Conservation (phyloP, 805 yeast species). For the Scheffersomyces amazonensis region DNA sequence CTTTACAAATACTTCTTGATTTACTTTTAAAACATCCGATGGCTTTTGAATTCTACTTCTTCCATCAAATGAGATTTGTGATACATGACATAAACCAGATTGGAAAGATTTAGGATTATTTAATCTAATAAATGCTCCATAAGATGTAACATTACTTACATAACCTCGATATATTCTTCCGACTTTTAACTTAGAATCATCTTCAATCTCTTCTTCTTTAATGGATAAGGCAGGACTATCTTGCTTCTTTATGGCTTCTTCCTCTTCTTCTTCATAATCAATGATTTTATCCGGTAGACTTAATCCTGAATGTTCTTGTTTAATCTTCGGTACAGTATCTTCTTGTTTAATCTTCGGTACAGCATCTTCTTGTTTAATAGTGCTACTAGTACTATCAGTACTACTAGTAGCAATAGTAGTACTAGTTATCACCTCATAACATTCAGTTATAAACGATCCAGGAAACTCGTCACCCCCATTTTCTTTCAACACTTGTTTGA, state of each 20-base stretch:
- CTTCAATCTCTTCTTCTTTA: constrained; percentile 4
- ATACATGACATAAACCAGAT: constrained; percentile 74
- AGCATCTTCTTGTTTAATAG: constrained; percentile 3
- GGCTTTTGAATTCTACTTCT: constrained; percentile 51
- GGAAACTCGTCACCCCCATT: constrained; percentile 45
- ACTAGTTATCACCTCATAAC: constrained; percentile 12
- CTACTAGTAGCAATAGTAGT: neutral
- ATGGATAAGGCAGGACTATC: constrained; percentile 1
- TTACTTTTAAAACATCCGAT: constrained; percentile 50
- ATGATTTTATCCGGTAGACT: constrained; percentile 14
- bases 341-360: constrained; percentile 5
- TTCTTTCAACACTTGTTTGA: constrained; percentile 15
- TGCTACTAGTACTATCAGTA: neutral
- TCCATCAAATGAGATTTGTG: constrained; percentile 53
- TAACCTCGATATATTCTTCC: constrained; percentile 58
- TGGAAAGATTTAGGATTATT: constrained; percentile 23
- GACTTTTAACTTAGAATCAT: constrained; percentile 20
- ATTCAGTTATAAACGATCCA: constrained; percentile 20
- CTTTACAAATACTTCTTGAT: constrained; percentile 66
- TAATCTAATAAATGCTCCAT: constrained; percentile 77
- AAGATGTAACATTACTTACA: constrained; percentile 58
- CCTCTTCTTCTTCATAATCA: constrained; percentile 8
- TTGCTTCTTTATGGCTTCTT: constrained; percentile 4
- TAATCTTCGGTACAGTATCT: neutral
- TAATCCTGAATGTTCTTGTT: neutral